Evolutionary conservation across 441 rosid species (phyloP), one percentile per base, ranked within the genome.

Genomic region (Omphalea diandra): DNA sequence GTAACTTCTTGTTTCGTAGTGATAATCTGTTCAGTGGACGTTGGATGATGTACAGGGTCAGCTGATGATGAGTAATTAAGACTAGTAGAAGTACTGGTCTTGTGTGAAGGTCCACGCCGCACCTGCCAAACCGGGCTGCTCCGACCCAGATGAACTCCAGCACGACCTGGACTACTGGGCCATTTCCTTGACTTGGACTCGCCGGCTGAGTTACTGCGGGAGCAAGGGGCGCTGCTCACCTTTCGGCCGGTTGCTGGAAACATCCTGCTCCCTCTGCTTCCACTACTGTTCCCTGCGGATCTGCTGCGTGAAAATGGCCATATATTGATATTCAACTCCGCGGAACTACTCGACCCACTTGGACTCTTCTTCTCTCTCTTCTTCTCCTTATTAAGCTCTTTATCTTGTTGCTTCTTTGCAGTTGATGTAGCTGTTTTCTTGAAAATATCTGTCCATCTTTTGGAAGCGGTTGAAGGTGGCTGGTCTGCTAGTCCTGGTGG

Each of bases 241-340:
- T 89, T 93, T 62, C 97, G 83, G 61, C 67, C 76, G 20, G 75
- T 71, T 38, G 83, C 68, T 14, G 87, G 32, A 0, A 77, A 65
- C 80, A 82, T 47, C 67, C 85, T 86, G 63, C 90, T n/a, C n/a
- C n/a, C 87, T 74, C 94, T 82, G 78, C 80, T 72, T 46, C 71
- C 87, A 63, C n/a, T n/a, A n/a, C 79, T 61, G 63, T 84, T 93
- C 1, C 97, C 96, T 0, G 93, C 88, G 74, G 98, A 93, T 86
- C 93, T 93, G 67, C 96, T 93, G 74, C 94, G 75, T 7, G 93
- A 86, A 76, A 93, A 93, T 18, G 96, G 97, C 98, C 97, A 93
- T 12, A 93, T 79, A 76, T 93, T 87, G 72, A 93, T 93, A 36
- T 91, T 91, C 49, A 93, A 74, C 83, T 89, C 96, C 0, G 97